Conservation (phyloP, 2,329 filamentous ascomycete species). For the Rhytidhysteron rufulum region DNA sequence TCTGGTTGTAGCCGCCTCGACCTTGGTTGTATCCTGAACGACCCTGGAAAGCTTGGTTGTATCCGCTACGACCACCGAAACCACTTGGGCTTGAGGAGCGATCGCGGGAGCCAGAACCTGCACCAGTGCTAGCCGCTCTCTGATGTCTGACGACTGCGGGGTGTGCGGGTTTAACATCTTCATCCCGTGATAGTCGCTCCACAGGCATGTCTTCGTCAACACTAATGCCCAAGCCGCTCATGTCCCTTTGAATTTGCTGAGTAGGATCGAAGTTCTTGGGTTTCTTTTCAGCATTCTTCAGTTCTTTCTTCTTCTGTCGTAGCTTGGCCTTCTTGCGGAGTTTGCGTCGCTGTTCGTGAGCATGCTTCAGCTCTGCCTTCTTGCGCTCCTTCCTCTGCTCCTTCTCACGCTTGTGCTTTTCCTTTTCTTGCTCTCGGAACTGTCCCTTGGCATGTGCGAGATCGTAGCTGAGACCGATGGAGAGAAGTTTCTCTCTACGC, state of each 20-base stretch:
- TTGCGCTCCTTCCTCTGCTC: constrained; percentile 33
- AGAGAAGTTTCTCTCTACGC: constrained; percentile 67
- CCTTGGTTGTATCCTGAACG: constrained; percentile 14
- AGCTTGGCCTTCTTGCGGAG: constrained; percentile 36
- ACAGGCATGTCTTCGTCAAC: constrained; percentile 23
- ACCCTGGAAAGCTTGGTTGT: constrained; percentile 20
- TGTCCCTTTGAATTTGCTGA: constrained; percentile 22
- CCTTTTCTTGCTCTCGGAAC: constrained; percentile 49
- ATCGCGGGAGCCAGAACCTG: constrained; percentile 14
- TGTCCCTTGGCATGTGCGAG: constrained; percentile 65
- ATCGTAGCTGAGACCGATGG: constrained; percentile 67
- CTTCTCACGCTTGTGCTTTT: constrained; percentile 38
- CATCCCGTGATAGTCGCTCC: constrained; percentile 20
- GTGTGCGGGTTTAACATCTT: constrained; percentile 26
- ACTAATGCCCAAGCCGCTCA: constrained; percentile 31
- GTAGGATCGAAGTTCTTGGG: constrained; percentile 11
- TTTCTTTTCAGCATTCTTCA: constrained; percentile 23
- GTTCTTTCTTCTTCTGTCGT: constrained; percentile 35
- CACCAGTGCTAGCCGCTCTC: constrained; percentile 25
- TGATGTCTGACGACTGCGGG: constrained; percentile 24
- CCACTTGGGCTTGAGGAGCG: constrained; percentile 29
- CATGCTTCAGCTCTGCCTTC: constrained; percentile 35
- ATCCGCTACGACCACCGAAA: constrained; percentile 28
- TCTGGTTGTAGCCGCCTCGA: constrained; percentile 31
- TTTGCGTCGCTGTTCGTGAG: constrained; percentile 30